Evolutionary conservation across 2,329 filamentous ascomycete species (phyloP), one percentile per base, ranked within the genome.

Genomic region (Scedosporium aurantiacum): DNA sequence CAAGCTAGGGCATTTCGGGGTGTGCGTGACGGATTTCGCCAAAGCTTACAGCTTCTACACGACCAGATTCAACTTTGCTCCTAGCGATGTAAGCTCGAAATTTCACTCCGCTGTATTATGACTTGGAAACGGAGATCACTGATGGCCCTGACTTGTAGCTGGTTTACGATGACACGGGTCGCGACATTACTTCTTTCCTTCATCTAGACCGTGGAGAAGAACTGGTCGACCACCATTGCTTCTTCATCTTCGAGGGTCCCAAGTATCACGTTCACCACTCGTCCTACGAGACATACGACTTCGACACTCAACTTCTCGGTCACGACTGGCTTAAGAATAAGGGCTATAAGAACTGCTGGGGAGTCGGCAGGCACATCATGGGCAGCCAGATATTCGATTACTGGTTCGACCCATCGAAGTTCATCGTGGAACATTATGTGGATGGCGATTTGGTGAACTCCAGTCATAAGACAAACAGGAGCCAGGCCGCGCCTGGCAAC

Each of bases 331-430:
- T 87, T 55, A 73, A 70, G 0, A 70, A 76, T 50, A 80, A 82
- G 66, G 77, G 76, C 2, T 85, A 81, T 64, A 76, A 76, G 63
- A 74, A 71, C 37, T 78, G 82, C 16, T 87, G 83, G 84, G 84
- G 84, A 0, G 78, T 87, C 0, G 84, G 84, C 0, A 71, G 84
- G 52, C 83, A 87, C 71, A 76, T 85, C 8, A 68, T 86, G 27
- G 83, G 83, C 1, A 78, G 74, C 57, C 83, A 86, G 70, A 78
- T 86, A 45, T 87, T 86, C 64, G 83, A 87, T 67, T 86, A 86
- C 68, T 86, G 82, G 82, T 60, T 54, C n/a, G 43, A 60, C 12
- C 18, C 58, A 4, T 60, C 58, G 27, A n/a, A 25, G 25, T 32
- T 50, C 27, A 52, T 60, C 12, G 6, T 84, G 54, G 81, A 84